Percentiles rank a stretch among this genome's conserved stretches.
These are phyloP conservation scores for Tolypocladium capitatum DNA, from an alignment of 2,329 filamentous ascomycete species.

Conservation along the genomic window DNA sequence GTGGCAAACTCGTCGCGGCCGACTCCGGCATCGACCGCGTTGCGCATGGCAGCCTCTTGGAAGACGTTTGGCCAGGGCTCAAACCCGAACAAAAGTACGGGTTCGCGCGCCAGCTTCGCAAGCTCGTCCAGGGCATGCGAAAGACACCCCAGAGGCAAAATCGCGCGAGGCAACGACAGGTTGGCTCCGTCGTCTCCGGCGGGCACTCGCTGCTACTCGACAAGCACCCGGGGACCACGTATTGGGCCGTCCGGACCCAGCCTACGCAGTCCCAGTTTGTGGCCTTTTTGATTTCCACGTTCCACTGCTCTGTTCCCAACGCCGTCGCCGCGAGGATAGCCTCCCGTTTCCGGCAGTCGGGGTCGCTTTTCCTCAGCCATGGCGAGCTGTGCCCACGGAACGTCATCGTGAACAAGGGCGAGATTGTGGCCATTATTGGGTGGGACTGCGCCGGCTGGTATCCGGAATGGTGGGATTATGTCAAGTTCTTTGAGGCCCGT, in stretches of 20 bases:
- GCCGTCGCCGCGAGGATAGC: constrained; percentile 9
- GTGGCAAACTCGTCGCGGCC: not conserved
- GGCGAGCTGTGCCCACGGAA: constrained; percentile 14
- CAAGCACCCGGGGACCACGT: constrained; percentile 13
- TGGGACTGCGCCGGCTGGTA: constrained; percentile 20
- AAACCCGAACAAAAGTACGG: constrained; percentile 9
- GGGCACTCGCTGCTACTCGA: constrained; percentile 13
- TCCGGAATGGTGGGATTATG: constrained; percentile 22
- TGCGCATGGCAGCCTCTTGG: constrained; percentile 13
- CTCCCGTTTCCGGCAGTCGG: constrained; percentile 7
- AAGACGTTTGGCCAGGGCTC: constrained; percentile 14
- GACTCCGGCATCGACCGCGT: constrained; percentile 1
- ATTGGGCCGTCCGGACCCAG: constrained; percentile 13
- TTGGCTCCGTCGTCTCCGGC: constrained; percentile 9
- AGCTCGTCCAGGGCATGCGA: constrained; percentile 12
- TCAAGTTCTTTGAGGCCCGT: constrained; percentile 19
- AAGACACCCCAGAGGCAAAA: not conserved
- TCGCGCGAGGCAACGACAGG: not conserved
- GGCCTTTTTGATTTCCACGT: constrained; percentile 13
- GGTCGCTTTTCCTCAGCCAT: constrained; percentile 11
- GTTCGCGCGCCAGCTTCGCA: constrained; percentile 14
- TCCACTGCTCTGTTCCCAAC: constrained; percentile 12
- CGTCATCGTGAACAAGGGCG: constrained; percentile 13
- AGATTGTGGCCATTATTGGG: constrained; percentile 13
- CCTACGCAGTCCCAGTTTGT: constrained; percentile 9